Percentiles rank a stretch among this genome's conserved stretches.
These are phyloP conservation scores for Tylopilus subfusipes DNA, from an alignment of 768 basidiomycete genomes.

Conservation along the genomic window DNA sequence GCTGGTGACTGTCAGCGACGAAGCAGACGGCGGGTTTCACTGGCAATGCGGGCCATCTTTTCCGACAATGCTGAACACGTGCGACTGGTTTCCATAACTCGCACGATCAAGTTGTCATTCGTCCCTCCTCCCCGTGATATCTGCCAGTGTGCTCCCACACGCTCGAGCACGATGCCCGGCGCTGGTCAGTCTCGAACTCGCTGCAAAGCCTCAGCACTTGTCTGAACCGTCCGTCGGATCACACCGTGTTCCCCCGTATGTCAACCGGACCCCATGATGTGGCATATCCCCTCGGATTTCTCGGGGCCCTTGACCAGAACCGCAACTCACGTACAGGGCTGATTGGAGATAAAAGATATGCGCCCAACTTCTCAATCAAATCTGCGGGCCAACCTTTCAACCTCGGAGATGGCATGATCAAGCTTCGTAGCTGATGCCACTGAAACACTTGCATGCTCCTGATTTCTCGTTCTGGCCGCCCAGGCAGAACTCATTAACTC, in stretches of 20 bases:
- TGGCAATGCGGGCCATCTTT: slow-evolving; percentile 3
- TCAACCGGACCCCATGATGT: neutral
- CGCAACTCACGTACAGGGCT: neutral
- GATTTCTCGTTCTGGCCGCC: too few species aligned
- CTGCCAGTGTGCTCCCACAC: too few species aligned
- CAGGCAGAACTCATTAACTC: neutral
- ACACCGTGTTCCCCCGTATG: neutral
- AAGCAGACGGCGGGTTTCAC: slow-evolving; percentile 13
- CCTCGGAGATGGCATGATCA: neutral
- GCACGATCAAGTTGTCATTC: neutral
- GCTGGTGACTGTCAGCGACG: slow-evolving; percentile 16
- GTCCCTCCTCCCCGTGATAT: too few species aligned
- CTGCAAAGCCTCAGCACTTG: neutral
- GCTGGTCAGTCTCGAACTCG: too few species aligned
- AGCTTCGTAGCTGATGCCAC: neutral
- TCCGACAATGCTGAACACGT: slow-evolving; percentile 9
- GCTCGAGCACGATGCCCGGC: too few species aligned
- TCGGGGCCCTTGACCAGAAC: slow-evolving; percentile 4
- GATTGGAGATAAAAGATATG: neutral
- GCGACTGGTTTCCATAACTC: neutral
- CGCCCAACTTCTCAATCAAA: too few species aligned
- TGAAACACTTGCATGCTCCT: neutral
- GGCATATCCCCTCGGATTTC: slow-evolving; percentile 23
- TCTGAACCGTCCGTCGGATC: neutral
- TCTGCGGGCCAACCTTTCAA: neutral